Conservation (phyloP, 2,329 filamentous ascomycete genomes). For the Microsporum canis region DNA sequence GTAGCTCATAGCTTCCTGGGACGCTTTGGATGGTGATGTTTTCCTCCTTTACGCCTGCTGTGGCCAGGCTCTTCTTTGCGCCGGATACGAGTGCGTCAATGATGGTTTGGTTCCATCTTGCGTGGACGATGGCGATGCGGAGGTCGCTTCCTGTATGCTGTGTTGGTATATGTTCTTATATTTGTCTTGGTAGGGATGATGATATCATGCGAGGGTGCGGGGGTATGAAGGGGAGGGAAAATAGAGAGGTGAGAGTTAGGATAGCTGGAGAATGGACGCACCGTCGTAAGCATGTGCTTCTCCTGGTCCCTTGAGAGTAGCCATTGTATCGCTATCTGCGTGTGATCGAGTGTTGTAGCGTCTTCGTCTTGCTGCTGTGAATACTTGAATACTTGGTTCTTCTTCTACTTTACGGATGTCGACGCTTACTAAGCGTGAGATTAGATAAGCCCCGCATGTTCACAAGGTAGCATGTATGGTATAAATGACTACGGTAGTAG, state of each 20-base stretch:
- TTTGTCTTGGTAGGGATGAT: not conserved
- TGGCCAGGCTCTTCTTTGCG: conserved; percentile 63
- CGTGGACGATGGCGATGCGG: conserved; percentile 89
- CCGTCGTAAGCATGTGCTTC: conserved; percentile 47
- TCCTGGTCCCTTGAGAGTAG: conserved; percentile 52
- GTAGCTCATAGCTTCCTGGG: conserved; percentile 88
- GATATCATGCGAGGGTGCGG: not conserved
- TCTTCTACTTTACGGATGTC: no score
- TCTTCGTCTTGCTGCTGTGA: not conserved
- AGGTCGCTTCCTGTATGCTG: conserved; percentile 42
- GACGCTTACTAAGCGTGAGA: not conserved
- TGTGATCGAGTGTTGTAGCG: not conserved
- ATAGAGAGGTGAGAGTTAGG: not conserved
- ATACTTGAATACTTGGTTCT: no score
- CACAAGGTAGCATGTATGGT: not conserved
- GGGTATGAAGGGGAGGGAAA: not conserved
- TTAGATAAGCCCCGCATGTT: not conserved
- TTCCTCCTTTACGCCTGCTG: conserved; percentile 68
- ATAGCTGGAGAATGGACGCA: conserved; percentile 21
- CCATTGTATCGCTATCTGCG: conserved; percentile 29
- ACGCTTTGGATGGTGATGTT: conserved; percentile 87
- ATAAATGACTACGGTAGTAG: not conserved
- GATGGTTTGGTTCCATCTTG: conserved; percentile 84
- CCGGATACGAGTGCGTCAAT: conserved; percentile 77
- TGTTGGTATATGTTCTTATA: not conserved